Evolutionary conservation across 1,284 basidiomycete genomes (phyloP).

Genomic region (Heterobasidion parviporum): DNA sequence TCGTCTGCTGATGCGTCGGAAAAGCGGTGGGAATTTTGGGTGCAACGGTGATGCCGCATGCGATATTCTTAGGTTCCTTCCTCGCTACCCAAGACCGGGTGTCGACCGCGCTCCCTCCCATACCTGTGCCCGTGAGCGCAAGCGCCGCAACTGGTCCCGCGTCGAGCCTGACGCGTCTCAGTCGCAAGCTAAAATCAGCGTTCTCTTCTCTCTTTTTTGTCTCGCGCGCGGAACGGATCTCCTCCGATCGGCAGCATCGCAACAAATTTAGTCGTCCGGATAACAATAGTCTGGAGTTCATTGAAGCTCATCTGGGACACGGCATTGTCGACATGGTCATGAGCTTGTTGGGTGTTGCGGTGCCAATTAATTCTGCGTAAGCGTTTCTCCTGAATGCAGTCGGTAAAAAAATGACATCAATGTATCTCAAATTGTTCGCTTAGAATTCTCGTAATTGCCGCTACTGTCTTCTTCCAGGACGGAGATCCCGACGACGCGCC

Average conservation of each 20-base stretch:
- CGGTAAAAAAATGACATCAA: neutral
- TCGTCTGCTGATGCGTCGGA: constrained; percentile 5
- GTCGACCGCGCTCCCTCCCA: constrained; percentile 12
- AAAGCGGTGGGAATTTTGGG: constrained; percentile 77
- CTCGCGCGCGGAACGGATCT: constrained; percentile 5
- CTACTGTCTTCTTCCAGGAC: constrained; percentile 68
- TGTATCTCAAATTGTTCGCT: constrained; percentile 1
- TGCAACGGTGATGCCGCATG: constrained; percentile 88
- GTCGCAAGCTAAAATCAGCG: neutral
- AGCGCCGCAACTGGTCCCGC: neutral
- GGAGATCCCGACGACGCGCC: constrained; percentile 28
- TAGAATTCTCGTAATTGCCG: constrained; percentile 64
- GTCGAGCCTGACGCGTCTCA: neutral
- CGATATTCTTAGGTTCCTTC: constrained; percentile 82
- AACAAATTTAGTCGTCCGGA: constrained; percentile 23
- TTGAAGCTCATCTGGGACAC: constrained; percentile 73
- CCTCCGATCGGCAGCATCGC: constrained; percentile 4
- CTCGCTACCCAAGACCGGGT: constrained; percentile 77
- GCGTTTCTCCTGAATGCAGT: neutral
- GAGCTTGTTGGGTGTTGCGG: constrained; percentile 73
- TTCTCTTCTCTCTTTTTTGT: constrained; percentile 2
- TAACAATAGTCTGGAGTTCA: constrained; percentile 63
- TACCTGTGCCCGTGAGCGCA: constrained; percentile 1
- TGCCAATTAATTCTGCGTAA: constrained; percentile 21
- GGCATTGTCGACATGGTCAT: constrained; percentile 60